Evolutionary conservation across 345 rosid genomes (phyloP).

Genomic region (Euclidium syriacum): DNA sequence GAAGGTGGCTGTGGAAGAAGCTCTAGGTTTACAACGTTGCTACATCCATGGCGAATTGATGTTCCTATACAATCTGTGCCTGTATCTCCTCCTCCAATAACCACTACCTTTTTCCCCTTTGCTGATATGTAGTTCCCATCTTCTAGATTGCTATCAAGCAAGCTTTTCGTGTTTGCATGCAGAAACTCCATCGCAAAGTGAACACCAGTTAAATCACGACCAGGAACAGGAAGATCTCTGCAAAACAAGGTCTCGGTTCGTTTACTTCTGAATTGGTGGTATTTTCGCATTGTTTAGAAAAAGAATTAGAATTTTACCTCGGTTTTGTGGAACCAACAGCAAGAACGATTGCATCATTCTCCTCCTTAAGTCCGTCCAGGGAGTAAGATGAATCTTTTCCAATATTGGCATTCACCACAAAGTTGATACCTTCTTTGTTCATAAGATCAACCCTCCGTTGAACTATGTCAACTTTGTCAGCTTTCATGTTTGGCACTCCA

Average conservation of each 20-base stretch:
- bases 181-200: conserved; percentile 99
- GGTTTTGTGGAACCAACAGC: conserved; percentile 98
- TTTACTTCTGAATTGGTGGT: background rate
- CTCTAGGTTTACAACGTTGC: conserved; percentile 68
- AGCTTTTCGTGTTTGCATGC: conserved; percentile 90
- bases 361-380: conserved; percentile 63
- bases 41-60: conserved; percentile 94
- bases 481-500: conserved; percentile 99
- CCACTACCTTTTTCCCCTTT: conserved; percentile 86
- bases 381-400: conserved; percentile 76
- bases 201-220: conserved; percentile 83
- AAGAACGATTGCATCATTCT: conserved; percentile 78
- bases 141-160: conserved; percentile 81
- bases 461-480: conserved; percentile 87
- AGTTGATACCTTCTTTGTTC: conserved; percentile 80
- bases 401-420: conserved; percentile 87
- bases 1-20: conserved; percentile 90
- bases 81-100: conserved; percentile 99
- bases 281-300: background rate
- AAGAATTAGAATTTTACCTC: conserved; percentile 55
- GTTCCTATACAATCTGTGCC: conserved; percentile 99
- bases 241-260: conserved; percentile 13
- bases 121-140: conserved; percentile 91
- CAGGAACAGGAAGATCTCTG: conserved; percentile 98
- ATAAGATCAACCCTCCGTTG: conserved; percentile 92